phyloP scores from a whole-genome alignment of 2,329 filamentous ascomycete species.

The Cyphellophora europaea region DNA sequence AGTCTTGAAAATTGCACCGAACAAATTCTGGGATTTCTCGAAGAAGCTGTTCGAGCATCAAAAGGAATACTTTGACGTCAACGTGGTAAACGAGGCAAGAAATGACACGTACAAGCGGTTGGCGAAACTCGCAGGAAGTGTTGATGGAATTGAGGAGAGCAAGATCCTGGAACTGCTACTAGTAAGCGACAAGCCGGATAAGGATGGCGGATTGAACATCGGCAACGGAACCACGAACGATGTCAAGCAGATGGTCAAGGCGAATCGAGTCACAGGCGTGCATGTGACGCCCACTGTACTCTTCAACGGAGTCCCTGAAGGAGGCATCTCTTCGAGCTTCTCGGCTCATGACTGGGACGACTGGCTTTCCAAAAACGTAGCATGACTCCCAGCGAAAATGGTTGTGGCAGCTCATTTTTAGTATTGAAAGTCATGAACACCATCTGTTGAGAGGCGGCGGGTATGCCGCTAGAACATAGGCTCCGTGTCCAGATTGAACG shows the following conservation, averaged over 20 bases:
- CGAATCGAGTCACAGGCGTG: constrained; percentile 63
- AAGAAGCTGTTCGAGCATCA: constrained; percentile 60
- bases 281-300: constrained; percentile 89
- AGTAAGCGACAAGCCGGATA: constrained; percentile 57
- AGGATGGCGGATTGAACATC: constrained; percentile 61
- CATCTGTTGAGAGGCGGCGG: too few relatives aligned
- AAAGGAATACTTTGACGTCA: constrained; percentile 72
- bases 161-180: constrained; percentile 59
- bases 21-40: constrained; percentile 73
- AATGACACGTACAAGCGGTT: constrained; percentile 77
- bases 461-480: too few relatives aligned
- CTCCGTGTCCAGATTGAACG: too few relatives aligned
- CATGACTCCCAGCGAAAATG: too few relatives aligned
- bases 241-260: constrained; percentile 72
- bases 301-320: constrained; percentile 72
- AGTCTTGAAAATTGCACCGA: constrained; percentile 60
- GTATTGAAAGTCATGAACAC: too few relatives aligned
- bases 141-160: constrained; percentile 62
- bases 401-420: too few relatives aligned
- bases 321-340: constrained; percentile 71
- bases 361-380: constrained; percentile 63
- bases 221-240: constrained; percentile 81
- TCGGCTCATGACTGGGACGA: constrained; percentile 73
- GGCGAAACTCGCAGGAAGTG: constrained; percentile 58
- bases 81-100: constrained; percentile 70